These are phyloP conservation scores for Trypanosoma melophagium DNA, from an alignment of 208 protist genomes.

Conservation along the genomic window DNA sequence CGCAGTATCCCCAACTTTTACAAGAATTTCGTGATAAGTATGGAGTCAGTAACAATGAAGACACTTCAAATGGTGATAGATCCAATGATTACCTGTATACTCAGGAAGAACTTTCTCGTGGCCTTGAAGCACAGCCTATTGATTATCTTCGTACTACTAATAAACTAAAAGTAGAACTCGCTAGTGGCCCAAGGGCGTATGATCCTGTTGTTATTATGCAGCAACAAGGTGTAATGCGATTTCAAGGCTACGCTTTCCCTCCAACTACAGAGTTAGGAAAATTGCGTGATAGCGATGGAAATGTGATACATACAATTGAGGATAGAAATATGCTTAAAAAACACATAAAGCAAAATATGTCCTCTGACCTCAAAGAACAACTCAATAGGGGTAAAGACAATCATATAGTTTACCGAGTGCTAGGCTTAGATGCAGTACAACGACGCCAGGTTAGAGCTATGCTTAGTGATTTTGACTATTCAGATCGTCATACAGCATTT, in stretches of 20 bases:
- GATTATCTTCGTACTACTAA: slow-evolving; percentile 71
- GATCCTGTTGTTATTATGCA: slow-evolving; percentile 79
- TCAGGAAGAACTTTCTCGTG: slow-evolving; percentile 51
- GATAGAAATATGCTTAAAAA: not conserved
- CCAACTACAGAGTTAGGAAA: slow-evolving; percentile 75
- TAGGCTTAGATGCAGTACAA: slow-evolving; percentile 79
- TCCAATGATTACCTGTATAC: slow-evolving; percentile 38
- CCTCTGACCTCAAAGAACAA: slow-evolving; percentile 19
- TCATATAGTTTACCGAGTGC: slow-evolving; percentile 55
- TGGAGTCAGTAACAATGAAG: not conserved
- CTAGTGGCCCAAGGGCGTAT: slow-evolving; percentile 67
- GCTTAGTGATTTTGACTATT: slow-evolving; percentile 85
- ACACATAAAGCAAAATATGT: slow-evolving; percentile 4
- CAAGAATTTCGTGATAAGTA: slow-evolving; percentile 74
- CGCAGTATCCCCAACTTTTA: slow-evolving; percentile 67
- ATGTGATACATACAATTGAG: slow-evolving; percentile 2
- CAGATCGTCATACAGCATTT: slow-evolving; percentile 72
- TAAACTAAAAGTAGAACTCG: slow-evolving; percentile 61
- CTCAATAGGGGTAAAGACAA: slow-evolving; percentile 52
- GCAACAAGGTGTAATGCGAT: slow-evolving; percentile 75
- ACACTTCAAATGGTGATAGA: not conserved
- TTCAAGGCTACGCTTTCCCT: slow-evolving; percentile 86
- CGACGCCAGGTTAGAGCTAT: slow-evolving; percentile 83
- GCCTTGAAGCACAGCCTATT: slow-evolving; percentile 70
- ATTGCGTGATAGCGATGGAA: slow-evolving; percentile 44